Conservation (phyloP, 1,284 basidiomycete genomes). For the Marasmius fiardii region DNA sequence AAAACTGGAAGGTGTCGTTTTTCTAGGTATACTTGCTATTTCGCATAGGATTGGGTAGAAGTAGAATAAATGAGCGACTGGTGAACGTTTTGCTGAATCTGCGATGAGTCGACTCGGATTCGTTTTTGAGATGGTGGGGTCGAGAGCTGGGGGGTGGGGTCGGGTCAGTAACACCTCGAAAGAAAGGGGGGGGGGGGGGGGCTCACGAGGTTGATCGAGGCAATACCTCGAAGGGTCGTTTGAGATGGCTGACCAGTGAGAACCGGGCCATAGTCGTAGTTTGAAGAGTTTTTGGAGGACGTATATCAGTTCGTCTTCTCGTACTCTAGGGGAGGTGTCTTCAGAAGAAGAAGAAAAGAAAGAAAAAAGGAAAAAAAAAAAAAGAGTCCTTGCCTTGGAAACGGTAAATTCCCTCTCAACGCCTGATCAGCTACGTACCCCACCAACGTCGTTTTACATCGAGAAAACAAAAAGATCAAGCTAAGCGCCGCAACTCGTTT, state of each 20-base stretch:
- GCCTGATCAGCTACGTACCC: slow-evolving; percentile 81
- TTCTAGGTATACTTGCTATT: slow-evolving; percentile 66
- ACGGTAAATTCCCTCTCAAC: slow-evolving; percentile 80
- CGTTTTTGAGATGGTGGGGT: slow-evolving; percentile 39
- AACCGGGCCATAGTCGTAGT: slow-evolving; percentile 68
- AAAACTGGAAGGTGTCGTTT: slow-evolving; percentile 73
- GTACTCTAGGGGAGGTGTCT: no score
- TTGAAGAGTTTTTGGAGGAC: slow-evolving; percentile 75
- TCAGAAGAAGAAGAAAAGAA: no score
- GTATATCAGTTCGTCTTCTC: slow-evolving; percentile 89
- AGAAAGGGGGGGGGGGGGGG: slow-evolving; percentile 1
- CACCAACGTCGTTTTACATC: slow-evolving; percentile 67
- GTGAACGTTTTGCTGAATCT: slow-evolving; percentile 68
- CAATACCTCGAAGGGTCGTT: slow-evolving; percentile 55
- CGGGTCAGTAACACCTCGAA: not conserved
- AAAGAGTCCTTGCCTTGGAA: slow-evolving; percentile 60
- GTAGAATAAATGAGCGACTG: slow-evolving; percentile 80
- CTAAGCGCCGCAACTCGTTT: slow-evolving; percentile 68
- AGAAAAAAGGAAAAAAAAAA: not conserved
- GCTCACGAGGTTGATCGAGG: slow-evolving; percentile 50
- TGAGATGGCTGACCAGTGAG: slow-evolving; percentile 72
- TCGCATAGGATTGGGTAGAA: slow-evolving; percentile 79
- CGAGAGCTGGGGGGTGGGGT: slow-evolving; percentile 30
- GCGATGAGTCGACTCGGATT: slow-evolving; percentile 52
- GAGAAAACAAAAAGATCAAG: slow-evolving; percentile 67